phyloP scores from a whole-genome alignment of 257 asterid species.

The Coffea canephora region DNA sequence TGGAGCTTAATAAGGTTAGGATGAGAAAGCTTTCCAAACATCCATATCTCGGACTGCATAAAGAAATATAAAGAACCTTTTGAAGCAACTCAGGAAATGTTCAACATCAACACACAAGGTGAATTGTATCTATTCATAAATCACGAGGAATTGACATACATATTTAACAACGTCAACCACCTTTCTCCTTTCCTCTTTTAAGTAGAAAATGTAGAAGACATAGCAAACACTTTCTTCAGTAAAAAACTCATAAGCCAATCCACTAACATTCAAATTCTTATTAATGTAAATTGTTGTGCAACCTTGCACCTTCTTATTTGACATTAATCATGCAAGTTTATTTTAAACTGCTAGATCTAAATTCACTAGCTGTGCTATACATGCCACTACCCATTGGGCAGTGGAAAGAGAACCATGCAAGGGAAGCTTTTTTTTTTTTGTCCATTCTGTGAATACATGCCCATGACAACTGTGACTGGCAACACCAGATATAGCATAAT shows the following conservation, averaged over 20 bases:
- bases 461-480: not conserved
- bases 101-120: not conserved
- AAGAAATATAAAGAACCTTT: constrained; percentile 12
- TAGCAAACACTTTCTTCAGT: not conserved
- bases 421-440: not conserved
- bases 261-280: no score
- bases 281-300: not conserved
- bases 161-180: not conserved
- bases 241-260: not conserved
- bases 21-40: constrained; percentile 78
- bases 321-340: no score
- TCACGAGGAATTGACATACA: no score
- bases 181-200: not conserved
- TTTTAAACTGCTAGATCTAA: not conserved
- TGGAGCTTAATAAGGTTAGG: constrained; percentile 74
- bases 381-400: no score
- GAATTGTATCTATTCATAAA: no score
- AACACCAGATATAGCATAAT: not conserved
- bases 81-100: not conserved
- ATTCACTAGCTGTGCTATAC: not conserved
- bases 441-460: not conserved
- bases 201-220: not conserved
- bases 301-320: no score
- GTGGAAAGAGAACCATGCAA: no score
- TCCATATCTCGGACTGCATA: constrained; percentile 69